phyloP scores from a whole-genome alignment of 306 rosid species.

The Trichosanthes truncata region DNA sequence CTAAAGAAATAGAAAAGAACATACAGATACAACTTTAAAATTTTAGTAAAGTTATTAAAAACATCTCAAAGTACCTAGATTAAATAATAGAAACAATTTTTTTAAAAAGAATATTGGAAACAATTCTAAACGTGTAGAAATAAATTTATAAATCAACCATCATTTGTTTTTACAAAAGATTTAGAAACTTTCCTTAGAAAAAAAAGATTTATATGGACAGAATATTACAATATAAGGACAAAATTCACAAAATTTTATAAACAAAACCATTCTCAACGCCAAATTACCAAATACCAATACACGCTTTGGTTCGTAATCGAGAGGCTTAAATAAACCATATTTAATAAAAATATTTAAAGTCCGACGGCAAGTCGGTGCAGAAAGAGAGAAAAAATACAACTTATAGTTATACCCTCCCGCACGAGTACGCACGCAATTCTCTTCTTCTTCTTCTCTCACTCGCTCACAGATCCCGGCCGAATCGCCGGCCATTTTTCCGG shows the following conservation, averaged over 20 bases:
- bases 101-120: no score
- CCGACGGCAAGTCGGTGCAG: slow-evolving; percentile 42
- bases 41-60: no score
- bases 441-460: not conserved
- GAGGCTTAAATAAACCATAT: slow-evolving; percentile 20
- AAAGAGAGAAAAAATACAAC: not conserved
- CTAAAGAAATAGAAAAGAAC: no score
- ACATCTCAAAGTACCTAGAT: not conserved
- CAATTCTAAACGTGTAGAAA: not conserved
- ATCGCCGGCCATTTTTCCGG: not conserved
- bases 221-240: not conserved
- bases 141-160: no score
- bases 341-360: slow-evolving; percentile 27
- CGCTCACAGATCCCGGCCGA: not conserved
- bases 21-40: no score
- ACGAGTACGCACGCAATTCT: not conserved
- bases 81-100: not conserved
- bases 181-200: not conserved
- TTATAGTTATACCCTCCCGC: not conserved
- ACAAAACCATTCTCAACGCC: not conserved
- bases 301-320: slow-evolving; percentile 21
- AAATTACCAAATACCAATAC: not conserved
- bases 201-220: not conserved
- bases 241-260: not conserved
- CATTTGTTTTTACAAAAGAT: not conserved